phyloP scores from a whole-genome alignment of 176 grass and related monocot species.

The Themeda triandra region DNA sequence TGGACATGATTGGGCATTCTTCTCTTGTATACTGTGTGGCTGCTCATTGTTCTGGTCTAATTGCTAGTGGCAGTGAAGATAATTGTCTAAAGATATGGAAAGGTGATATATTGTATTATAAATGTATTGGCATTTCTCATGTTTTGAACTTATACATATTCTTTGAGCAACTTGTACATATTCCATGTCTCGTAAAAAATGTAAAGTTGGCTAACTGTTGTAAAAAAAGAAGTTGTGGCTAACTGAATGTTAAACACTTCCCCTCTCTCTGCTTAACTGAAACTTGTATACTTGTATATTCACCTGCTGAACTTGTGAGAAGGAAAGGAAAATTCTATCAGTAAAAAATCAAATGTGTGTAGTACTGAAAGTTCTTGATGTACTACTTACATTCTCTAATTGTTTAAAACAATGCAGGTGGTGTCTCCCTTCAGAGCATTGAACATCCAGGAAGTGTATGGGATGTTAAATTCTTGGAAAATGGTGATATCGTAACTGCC shows the following conservation, averaged over 20 bases:
- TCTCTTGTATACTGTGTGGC: constrained; percentile 98
- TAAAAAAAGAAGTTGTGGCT: neutral
- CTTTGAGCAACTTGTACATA: neutral
- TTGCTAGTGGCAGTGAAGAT: constrained; percentile 98
- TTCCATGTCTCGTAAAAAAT: too few species aligned
- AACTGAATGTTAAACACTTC: neutral
- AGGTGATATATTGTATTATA: constrained; percentile 52
- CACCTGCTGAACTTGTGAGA: neutral
- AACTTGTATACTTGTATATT: too few species aligned
- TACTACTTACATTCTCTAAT: constrained; percentile 4
- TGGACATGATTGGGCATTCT: constrained; percentile 93
- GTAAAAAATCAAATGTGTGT: neutral
- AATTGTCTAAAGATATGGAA: constrained; percentile 87
- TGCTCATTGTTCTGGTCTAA: constrained; percentile 75
- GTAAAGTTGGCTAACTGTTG: too few species aligned
- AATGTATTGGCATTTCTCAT: neutral
- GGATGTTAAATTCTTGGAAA: constrained; percentile 86
- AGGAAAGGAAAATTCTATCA: neutral
- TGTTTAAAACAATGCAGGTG: constrained; percentile 59
- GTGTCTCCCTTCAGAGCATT: constrained; percentile 72
- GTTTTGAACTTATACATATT: neutral
- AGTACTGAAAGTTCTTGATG: neutral
- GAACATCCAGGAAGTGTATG: constrained; percentile 96
- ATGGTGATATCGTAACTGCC: constrained; percentile 87
- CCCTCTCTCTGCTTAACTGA: neutral